These are phyloP conservation scores for Laburnicola sp. DNA, from an alignment of 2,329 filamentous ascomycete species.

Conservation along the genomic window DNA sequence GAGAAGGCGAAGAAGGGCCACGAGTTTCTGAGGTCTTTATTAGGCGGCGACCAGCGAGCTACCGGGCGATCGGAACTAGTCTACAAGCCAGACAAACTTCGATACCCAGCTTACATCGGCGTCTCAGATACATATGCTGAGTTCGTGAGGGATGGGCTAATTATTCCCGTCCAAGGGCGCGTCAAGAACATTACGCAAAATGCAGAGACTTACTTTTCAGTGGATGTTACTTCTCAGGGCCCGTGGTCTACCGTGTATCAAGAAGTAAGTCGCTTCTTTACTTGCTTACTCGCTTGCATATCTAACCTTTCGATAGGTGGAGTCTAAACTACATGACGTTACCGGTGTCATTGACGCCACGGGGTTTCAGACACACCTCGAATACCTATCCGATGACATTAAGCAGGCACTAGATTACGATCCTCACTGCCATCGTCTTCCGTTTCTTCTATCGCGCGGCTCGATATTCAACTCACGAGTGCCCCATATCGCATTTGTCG, in stretches of 20 bases:
- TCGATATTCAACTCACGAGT: conserved; percentile 64
- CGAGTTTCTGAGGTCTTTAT: conserved; percentile 47
- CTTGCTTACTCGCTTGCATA: background rate
- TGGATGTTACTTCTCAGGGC: conserved; percentile 8
- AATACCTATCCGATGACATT: conserved; percentile 63
- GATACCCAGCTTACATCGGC: conserved; percentile 66
- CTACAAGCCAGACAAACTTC: conserved; percentile 46
- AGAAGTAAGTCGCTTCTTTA: conserved; percentile 6
- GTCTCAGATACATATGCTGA: conserved; percentile 74
- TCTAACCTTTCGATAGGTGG: conserved; percentile 15
- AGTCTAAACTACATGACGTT: conserved; percentile 15
- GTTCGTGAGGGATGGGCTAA: conserved; percentile 67
- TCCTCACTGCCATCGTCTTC: conserved; percentile 55
- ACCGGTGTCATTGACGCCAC: conserved; percentile 72
- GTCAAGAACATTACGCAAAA: conserved; percentile 29
- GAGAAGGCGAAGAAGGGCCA: conserved; percentile 62
- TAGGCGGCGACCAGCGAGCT: conserved; percentile 53
- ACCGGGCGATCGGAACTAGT: conserved; percentile 44
- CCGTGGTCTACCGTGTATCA: conserved; percentile 8
- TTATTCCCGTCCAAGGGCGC: conserved; percentile 46
- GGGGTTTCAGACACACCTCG: conserved; percentile 68
- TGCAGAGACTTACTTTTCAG: conserved; percentile 15
- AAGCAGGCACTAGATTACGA: conserved; percentile 62
- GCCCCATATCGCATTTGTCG: conserved; percentile 73
- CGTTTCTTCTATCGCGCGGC: conserved; percentile 67